Evolutionary conservation across 2,329 filamentous ascomycete genomes (phyloP), one percentile per base, ranked within the genome.

Genomic region (Alternaria rosae): DNA sequence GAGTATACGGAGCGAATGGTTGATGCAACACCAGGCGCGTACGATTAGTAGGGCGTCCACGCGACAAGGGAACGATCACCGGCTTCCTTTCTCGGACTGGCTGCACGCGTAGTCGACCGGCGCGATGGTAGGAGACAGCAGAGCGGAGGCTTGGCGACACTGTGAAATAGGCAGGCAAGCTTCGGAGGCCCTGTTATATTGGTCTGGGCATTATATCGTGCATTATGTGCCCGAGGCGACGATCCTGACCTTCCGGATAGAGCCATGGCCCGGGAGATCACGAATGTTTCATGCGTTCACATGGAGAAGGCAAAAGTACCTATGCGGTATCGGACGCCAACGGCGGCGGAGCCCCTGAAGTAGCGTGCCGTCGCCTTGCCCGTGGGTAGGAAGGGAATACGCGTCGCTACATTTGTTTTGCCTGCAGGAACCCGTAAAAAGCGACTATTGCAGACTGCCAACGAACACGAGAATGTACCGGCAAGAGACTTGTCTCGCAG

Each of bases 81-180:
- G 54, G 53, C 65, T 68, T 59, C 65, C 65, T 61, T 50, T 66
- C 50, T 57, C 35, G 54, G 63, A 28, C 56, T 61, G 51, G 52
- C 54, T 47, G 53, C 57, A 52, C 50, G 52, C 42, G 50, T 51
- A 65, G 53, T 20, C 55, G 21, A 26, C 51, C 56, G 42, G 54
- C 54, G 57, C 38, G 54, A 25, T 47, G 54, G 44, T 61, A 59
- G 59, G 53, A 60, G 13, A 35, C 38, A 32, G 47, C 48, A 61
- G 28, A 51, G 42, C 35, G 42, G 48, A 51, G 45, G 61, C 68
- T 69, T 69, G 68, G 68, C 66, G 38, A 66, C 32, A 55, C 54
- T 42, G 55, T 61, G 32, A 54, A 70, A 57, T 65, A 70, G 68
- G 68, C 66, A 67, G 68, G 70, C 62, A 60, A 65, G 48, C 25